Evolutionary conservation across 2,329 filamentous ascomycete species (phyloP), one percentile per base, ranked within the genome.

Genomic region (Nannizzia gypsea): DNA sequence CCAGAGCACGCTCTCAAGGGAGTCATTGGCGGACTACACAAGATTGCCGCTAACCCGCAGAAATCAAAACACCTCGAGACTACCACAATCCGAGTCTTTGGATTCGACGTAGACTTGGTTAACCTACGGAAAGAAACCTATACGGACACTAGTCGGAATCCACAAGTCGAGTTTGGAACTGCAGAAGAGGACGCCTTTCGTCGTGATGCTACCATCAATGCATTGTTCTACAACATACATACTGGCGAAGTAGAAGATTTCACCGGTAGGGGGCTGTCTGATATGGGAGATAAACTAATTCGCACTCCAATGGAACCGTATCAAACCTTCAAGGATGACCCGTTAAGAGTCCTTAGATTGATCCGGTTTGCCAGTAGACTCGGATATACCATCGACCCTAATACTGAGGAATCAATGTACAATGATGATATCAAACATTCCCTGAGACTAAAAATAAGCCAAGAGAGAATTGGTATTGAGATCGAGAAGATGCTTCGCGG

Each of bases 11-110:
- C 77, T 42, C 68, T 76, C 8, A 67, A 70, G 8, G 69, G 74
- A 13, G 78, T 84, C 64, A 78, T 93, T 58, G 86, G 87, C 56
- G 86, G 83, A 63, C 79, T 96, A 34, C 87, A 96, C 78, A 95
- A 90, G 72, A 92, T 96, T 65, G 86, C 87, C 58, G 87, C 87
- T 60, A 97, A 97, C 71, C 92, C 91, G 0, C 90, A 96, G 68
- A 96, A 96, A 75, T 96, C 90, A 20, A 97, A 97, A 75, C 89
- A 97, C 70, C 81, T 97, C 13, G 92, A 95, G 73, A 97, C 92
- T 0, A 88, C 90, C 56, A 95, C 90, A 8, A 90, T 88, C 24
- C 87, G 81, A 64, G 84, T 97, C 61, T 85, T 96, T 68, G 90
- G 88, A 0, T 80, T 95, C 56, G 92, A 97, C 69, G 82, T 96